A percentile compares a stretch with the other conserved stretches of the same genome.
These are phyloP conservation scores for Plasmodium vinckei DNA, from an alignment of 169 alveolate species.

Conservation along the genomic window DNA sequence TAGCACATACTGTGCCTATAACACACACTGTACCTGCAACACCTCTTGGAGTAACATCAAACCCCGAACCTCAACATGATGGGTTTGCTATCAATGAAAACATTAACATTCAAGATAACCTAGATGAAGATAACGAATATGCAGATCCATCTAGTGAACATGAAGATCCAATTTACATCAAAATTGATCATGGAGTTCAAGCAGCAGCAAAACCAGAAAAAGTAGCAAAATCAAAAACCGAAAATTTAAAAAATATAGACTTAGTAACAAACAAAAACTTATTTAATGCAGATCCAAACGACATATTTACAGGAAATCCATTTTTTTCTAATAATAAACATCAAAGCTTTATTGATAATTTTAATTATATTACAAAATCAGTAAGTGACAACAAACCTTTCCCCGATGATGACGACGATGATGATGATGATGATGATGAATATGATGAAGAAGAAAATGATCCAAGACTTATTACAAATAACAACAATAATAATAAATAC, in stretches of 20 bases:
- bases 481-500: not conserved
- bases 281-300: too few species aligned
- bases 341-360: too few species aligned
- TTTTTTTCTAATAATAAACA: too few species aligned
- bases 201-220: too few species aligned
- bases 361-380: too few species aligned
- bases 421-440: not conserved
- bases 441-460: conserved; percentile 3
- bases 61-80: not conserved
- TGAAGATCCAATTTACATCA: not conserved
- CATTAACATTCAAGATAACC: not conserved
- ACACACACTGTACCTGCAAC: not conserved
- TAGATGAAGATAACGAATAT: not conserved
- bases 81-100: not conserved
- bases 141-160: not conserved
- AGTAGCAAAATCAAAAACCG: too few species aligned
- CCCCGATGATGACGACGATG: not conserved
- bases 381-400: too few species aligned
- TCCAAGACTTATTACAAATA: too few species aligned
- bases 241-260: too few species aligned
- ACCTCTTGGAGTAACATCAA: not conserved
- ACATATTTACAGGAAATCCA: too few species aligned
- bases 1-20: too few species aligned
- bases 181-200: not conserved
- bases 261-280: too few species aligned